Conservation (phyloP, 2,329 filamentous ascomycete genomes). For the Dactylellina sp. region DNA sequence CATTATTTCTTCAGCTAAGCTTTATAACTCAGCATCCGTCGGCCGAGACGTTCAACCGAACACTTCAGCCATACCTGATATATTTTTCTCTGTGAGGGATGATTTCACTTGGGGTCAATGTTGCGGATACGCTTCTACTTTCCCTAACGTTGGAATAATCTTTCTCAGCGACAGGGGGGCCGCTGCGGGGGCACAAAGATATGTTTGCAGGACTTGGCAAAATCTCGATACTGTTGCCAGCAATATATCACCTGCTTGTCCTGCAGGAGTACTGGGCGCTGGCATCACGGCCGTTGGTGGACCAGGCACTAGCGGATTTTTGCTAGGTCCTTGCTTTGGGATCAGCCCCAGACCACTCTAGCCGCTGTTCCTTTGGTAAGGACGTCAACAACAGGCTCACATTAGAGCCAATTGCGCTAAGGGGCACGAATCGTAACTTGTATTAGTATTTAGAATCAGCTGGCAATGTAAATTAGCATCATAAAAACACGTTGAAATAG, state of each 20-base stretch:
- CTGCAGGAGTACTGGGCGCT: constrained; percentile 1
- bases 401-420: too few relatives aligned
- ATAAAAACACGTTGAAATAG: too few relatives aligned
- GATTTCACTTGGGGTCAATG: constrained; percentile 16
- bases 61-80: not conserved
- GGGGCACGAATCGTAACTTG: too few relatives aligned
- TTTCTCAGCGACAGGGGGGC: constrained; percentile 19
- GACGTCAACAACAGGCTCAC: too few relatives aligned
- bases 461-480: too few relatives aligned
- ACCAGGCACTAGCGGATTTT: not conserved
- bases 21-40: not conserved
- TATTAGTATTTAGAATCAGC: too few relatives aligned
- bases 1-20: constrained; percentile 16
- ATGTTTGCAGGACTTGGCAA: not conserved
- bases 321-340: constrained; percentile 19
- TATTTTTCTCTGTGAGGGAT: not conserved
- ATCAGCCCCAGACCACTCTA: not conserved
- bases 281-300: not conserved
- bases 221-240: not conserved
- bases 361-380: too few relatives aligned
- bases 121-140: not conserved
- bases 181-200: not conserved
- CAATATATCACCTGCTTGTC: constrained; percentile 3
- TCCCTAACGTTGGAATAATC: not conserved
- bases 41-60: not conserved